Evolutionary conservation across 208 protist species (phyloP).

Genomic region (Crithidia bombi): DNA sequence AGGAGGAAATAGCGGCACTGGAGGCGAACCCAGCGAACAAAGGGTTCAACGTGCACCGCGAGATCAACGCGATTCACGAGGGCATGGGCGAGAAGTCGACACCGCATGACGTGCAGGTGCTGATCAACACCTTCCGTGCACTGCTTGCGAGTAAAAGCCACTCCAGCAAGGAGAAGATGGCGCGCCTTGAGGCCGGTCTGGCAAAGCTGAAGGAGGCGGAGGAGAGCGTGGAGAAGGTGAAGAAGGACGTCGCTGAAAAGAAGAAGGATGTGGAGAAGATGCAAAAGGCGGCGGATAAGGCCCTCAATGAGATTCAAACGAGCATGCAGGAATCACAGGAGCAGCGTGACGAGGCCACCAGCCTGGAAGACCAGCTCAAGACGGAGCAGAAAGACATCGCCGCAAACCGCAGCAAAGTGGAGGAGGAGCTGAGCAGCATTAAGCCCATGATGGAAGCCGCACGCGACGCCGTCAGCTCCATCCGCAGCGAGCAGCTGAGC

Average conservation of each 20-base stretch:
- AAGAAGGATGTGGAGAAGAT: conserved; percentile 92
- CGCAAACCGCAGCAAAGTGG: conserved; percentile 80
- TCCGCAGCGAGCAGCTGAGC: conserved; percentile 93
- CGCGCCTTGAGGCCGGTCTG: conserved; percentile 90
- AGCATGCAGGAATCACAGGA: conserved; percentile 95
- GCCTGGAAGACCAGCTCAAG: conserved; percentile 86
- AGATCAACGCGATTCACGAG: conserved; percentile 89
- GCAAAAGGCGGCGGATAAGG: conserved; percentile 94
- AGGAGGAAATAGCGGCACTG: conserved; percentile 70
- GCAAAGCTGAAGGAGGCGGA: conserved; percentile 95
- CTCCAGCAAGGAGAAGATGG: conserved; percentile 70
- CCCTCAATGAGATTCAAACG: conserved; percentile 94
- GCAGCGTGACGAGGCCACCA: conserved; percentile 90
- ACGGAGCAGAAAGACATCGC: conserved; percentile 91
- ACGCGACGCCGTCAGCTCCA: conserved; percentile 92
- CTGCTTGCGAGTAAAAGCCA: conserved; percentile 82
- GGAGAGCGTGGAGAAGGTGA: conserved; percentile 91
- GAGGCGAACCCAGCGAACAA: conserved; percentile 70
- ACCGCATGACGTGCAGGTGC: conserved; percentile 83
- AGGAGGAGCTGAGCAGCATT: conserved; percentile 93
- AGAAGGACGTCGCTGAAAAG: conserved; percentile 86
- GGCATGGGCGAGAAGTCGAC: conserved; percentile 60
- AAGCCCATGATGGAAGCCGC: conserved; percentile 96
- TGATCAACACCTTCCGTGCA: conserved; percentile 86
- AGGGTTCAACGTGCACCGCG: conserved; percentile 81